Percentiles rank a stretch among this genome's conserved stretches.
Evolutionary conservation across 192 early-diverging fungal genomes (phyloP).

Genomic region (Coemansia sp.): DNA sequence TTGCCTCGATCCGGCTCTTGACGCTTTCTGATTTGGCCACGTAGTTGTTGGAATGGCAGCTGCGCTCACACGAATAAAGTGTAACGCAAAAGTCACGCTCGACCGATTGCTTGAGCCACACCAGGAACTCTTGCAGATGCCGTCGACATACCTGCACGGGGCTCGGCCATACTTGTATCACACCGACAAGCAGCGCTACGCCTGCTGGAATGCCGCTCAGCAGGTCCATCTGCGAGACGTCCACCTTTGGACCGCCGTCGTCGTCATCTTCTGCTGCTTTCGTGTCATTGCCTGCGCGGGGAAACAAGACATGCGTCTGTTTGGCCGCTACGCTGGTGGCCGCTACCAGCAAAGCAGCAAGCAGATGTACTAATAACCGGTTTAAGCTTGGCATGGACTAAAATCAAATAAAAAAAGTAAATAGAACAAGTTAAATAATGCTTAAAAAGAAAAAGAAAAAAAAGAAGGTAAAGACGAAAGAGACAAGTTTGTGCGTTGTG

Average conservation of each 20-base stretch:
- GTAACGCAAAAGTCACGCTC: constrained; percentile 26
- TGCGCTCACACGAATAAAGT: constrained; percentile 14
- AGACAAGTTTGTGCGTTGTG: no score
- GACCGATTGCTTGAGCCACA: constrained; percentile 19
- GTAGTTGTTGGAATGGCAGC: constrained; percentile 21
- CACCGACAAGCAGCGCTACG: constrained; percentile 5
- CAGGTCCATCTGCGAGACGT: constrained; percentile 26
- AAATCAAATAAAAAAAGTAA: constrained; percentile 3
- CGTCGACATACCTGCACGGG: constrained; percentile 9
- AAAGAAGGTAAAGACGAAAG: no score
- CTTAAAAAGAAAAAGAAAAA: no score
- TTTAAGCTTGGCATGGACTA: background rate
- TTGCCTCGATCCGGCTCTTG: constrained; percentile 15
- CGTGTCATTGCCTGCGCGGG: background rate
- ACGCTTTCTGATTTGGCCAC: constrained; percentile 13
- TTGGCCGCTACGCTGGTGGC: background rate
- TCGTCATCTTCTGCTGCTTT: background rate
- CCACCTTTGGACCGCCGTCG: background rate
- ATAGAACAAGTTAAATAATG: background rate
- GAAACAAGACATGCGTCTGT: background rate
- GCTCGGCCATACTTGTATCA: constrained; percentile 27
- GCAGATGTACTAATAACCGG: background rate
- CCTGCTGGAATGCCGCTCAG: constrained; percentile 19
- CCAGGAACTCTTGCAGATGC: constrained; percentile 18
- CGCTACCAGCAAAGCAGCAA: background rate